Evolutionary conservation across 306 rosid genomes (phyloP).

Genomic region (Fagus sylvatica): DNA sequence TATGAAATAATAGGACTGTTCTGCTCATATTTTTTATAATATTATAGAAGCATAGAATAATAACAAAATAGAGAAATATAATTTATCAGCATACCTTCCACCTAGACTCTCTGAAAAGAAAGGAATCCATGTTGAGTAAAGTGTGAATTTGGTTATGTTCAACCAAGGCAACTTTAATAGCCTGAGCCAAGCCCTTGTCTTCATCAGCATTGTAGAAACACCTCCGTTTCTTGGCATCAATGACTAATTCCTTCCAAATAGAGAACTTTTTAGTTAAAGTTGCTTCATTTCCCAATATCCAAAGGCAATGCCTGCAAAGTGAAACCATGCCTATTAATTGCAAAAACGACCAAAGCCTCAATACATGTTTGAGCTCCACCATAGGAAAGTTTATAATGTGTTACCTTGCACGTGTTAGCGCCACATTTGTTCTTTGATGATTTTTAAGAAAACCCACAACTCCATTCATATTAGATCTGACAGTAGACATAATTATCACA

Average conservation of each 20-base stretch:
- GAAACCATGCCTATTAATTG: not conserved
- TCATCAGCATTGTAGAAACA: conserved; percentile 32
- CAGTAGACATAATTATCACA: conserved; percentile 43
- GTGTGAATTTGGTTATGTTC: conserved; percentile 9
- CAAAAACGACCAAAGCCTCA: not conserved
- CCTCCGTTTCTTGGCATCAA: conserved; percentile 35
- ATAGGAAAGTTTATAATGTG: too few relatives aligned
- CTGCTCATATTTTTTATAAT: too few relatives aligned
- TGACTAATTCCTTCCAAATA: conserved; percentile 35
- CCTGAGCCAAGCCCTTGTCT: conserved; percentile 25
- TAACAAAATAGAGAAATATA: not conserved
- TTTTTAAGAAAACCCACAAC: conserved; percentile 35
- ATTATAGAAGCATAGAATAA: too few relatives aligned
- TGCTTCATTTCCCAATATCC: conserved; percentile 39
- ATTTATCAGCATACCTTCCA: conserved; percentile 32
- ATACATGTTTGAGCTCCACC: not conserved
- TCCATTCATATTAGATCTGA: conserved; percentile 31
- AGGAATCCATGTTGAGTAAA: conserved; percentile 5
- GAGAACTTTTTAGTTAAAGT: conserved; percentile 28
- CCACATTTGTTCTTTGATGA: conserved; percentile 41
- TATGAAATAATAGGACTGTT: too few relatives aligned
- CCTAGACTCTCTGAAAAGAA: conserved; percentile 21
- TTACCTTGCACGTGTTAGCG: conserved; percentile 27
- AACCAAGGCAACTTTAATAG: conserved; percentile 17
- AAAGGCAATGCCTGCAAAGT: conserved; percentile 35